Evolutionary conservation across 2,329 filamentous ascomycete genomes (phyloP).

Genomic region (Phialocephala sp.): DNA sequence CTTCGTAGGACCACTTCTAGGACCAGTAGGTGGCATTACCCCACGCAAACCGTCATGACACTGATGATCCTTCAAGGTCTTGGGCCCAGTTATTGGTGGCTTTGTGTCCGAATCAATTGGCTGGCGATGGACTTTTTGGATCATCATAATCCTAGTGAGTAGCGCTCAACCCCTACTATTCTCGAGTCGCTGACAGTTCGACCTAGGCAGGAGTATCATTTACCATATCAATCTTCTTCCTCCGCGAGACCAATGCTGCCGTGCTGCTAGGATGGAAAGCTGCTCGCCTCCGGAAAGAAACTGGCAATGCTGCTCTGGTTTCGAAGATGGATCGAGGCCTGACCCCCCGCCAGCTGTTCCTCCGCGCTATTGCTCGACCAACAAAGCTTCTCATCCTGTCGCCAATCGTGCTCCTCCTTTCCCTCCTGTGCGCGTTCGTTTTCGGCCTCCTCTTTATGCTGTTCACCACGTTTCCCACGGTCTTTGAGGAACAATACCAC

Average conservation of each 20-base stretch:
- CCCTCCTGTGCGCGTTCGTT: constrained; percentile 29
- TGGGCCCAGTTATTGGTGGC: constrained; percentile 44
- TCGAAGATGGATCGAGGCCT: constrained; percentile 44
- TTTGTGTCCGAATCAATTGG: constrained; percentile 45
- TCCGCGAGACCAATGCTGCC: constrained; percentile 53
- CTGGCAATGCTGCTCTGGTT: constrained; percentile 56
- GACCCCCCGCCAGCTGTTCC: constrained; percentile 42
- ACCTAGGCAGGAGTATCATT: constrained; percentile 43
- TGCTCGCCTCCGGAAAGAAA: constrained; percentile 51
- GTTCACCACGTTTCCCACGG: constrained; percentile 34
- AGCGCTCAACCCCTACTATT: constrained; percentile 22
- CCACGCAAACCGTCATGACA: constrained; percentile 17
- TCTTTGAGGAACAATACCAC: constrained; percentile 44
- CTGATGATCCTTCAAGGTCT: constrained; percentile 18
- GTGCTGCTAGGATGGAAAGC: constrained; percentile 52
- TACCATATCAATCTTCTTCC: constrained; percentile 26
- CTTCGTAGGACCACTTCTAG: constrained; percentile 40
- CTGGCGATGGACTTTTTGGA: constrained; percentile 49
- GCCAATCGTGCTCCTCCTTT: constrained; percentile 44
- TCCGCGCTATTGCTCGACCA: constrained; percentile 47
- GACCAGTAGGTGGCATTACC: constrained; percentile 39
- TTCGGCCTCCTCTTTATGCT: constrained; percentile 40
- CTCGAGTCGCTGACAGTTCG: constrained; percentile 20
- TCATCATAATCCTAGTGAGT: constrained; percentile 44
- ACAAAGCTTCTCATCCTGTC: constrained; percentile 49